Evolutionary conservation across 306 rosid genomes (phyloP).

Genomic region (Vachellia collinsii): DNA sequence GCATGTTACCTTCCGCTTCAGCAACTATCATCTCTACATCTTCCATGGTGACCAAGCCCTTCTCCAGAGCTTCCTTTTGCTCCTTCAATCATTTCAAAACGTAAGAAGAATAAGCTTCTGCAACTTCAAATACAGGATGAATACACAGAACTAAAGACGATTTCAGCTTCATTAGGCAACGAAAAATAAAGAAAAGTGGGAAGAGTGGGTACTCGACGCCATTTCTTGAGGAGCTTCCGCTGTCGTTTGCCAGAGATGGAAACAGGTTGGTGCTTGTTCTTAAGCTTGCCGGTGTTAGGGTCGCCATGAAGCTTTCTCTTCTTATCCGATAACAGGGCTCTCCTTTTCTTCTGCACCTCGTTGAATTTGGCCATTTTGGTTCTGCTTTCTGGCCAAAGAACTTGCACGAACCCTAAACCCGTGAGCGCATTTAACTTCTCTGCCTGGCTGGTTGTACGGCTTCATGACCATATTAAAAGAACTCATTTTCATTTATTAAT

Average conservation of each 20-base stretch:
- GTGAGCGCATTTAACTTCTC: background rate
- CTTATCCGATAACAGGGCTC: slow-evolving; percentile 64
- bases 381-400: background rate
- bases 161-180: background rate
- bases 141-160: background rate
- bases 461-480: background rate
- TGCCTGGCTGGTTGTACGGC: background rate
- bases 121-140: background rate
- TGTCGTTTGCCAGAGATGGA: slow-evolving; percentile 85
- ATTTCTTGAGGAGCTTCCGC: slow-evolving; percentile 84
- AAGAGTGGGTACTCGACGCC: slow-evolving; percentile 63
- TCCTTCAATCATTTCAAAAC: slow-evolving; percentile 50
- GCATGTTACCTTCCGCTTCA: slow-evolving; percentile 66
- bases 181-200: background rate
- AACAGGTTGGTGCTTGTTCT: slow-evolving; percentile 53
- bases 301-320: slow-evolving; percentile 81
- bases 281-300: slow-evolving; percentile 70
- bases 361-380: slow-evolving; percentile 83
- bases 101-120: background rate
- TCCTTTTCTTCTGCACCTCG: slow-evolving; percentile 80
- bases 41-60: slow-evolving; percentile 72
- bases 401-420: background rate
- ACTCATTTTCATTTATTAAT: too few relatives aligned
- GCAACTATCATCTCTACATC: slow-evolving; percentile 89
- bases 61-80: slow-evolving; percentile 68